Evolutionary conservation across 176 grass and related monocot genomes (phyloP).

Genomic region (Oryza officinalis): DNA sequence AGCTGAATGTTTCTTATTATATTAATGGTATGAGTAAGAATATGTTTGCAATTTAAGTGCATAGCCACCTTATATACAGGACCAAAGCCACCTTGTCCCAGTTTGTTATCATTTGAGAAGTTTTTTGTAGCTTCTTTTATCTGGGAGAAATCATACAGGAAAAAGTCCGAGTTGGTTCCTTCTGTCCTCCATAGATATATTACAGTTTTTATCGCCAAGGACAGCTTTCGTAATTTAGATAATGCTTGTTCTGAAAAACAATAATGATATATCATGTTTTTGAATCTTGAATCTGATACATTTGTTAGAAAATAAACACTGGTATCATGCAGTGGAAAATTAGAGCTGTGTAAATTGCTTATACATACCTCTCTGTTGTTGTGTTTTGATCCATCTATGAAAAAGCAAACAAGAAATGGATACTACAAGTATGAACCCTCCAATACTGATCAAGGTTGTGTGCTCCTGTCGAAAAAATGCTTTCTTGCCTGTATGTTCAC

Average conservation of each 20-base stretch:
- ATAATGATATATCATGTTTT: neutral
- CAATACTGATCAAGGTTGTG: constrained; percentile 5
- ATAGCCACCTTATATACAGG: constrained; percentile 62
- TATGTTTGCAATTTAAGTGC: neutral
- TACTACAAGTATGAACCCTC: constrained; percentile 23
- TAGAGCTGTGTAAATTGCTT: neutral
- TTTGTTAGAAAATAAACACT: neutral
- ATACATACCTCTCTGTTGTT: constrained; percentile 28
- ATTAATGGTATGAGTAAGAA: neutral
- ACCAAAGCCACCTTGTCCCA: constrained; percentile 73
- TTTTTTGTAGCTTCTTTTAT: constrained; percentile 45
- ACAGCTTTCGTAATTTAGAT: neutral
- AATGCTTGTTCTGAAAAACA: constrained; percentile 34
- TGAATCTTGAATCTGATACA: neutral
- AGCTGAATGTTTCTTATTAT: neutral
- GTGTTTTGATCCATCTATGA: constrained; percentile 44
- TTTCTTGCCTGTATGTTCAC: constrained; percentile 3
- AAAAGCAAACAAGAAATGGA: constrained; percentile 22
- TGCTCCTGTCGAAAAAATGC: neutral
- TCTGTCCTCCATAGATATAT: constrained; percentile 16
- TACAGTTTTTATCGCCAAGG: neutral
- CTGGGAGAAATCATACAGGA: constrained; percentile 11
- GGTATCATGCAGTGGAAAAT: neutral
- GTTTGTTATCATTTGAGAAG: constrained; percentile 51
- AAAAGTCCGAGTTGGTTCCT: neutral